Percentiles rank a stretch among this genome's conserved stretches.
These are phyloP conservation scores for Trichocladium antarcticum DNA, from an alignment of 495 filamentous ascomycete genomes.

Conservation along the genomic window DNA sequence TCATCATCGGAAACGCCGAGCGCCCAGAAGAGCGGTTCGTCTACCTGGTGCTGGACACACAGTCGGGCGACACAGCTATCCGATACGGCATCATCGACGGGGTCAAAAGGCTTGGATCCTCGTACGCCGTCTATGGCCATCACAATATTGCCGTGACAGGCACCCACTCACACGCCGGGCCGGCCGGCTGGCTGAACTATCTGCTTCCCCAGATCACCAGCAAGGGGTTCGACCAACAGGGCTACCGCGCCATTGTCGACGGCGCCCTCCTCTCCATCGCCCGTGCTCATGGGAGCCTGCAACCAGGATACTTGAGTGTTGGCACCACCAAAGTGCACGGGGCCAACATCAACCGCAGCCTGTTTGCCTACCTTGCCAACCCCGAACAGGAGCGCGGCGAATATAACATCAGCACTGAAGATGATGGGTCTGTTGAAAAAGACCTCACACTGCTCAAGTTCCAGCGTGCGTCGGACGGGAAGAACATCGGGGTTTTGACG, in stretches of 20 bases:
- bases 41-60: conserved; percentile 80
- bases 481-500: conserved; percentile 67
- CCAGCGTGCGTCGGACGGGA: conserved; percentile 56
- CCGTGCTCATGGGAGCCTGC: conserved; percentile 64
- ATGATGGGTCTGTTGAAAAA: conserved; percentile 72
- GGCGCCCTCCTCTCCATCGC: conserved; percentile 72
- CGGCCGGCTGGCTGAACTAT: conserved; percentile 93
- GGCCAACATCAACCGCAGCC: conserved; percentile 83
- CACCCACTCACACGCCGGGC: conserved; percentile 88
- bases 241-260: conserved; percentile 82
- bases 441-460: conserved; percentile 76
- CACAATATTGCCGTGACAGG: conserved; percentile 85
- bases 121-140: conserved; percentile 64
- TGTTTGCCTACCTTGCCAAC: conserved; percentile 86
- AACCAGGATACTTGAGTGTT: conserved; percentile 59
- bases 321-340: conserved; percentile 64
- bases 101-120: conserved; percentile 51
- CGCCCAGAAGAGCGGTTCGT: conserved; percentile 64
- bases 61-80: conserved; percentile 84
- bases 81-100: conserved; percentile 73
- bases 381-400: conserved; percentile 62
- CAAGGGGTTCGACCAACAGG: conserved; percentile 78
- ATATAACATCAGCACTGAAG: conserved; percentile 49
- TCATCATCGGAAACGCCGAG: conserved; percentile 65
- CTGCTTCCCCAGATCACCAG: conserved; percentile 89